phyloP scores from a whole-genome alignment of 305 asterid species.

The Solanum hybrid region DNA sequence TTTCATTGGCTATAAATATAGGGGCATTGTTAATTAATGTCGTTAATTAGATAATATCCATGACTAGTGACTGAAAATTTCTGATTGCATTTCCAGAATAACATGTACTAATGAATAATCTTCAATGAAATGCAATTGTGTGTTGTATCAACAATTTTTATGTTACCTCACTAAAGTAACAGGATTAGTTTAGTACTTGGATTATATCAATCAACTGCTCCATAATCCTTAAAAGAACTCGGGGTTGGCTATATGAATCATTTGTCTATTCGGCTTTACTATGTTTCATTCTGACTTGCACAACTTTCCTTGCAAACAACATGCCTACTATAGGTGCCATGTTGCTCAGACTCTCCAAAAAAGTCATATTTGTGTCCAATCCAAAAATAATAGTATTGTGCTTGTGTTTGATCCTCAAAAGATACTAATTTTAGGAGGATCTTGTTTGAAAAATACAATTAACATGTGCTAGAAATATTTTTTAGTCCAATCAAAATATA shows the following conservation, averaged over 20 bases:
- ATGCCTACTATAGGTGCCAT: not conserved
- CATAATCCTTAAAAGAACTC: not conserved
- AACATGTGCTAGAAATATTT: not conserved
- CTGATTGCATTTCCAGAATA: not conserved
- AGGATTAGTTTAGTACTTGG: no score
- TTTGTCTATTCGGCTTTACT: no score
- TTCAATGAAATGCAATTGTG: not conserved
- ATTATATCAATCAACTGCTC: not conserved
- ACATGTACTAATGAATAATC: not conserved
- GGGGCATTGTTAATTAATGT: not conserved
- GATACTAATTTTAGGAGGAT: not conserved
- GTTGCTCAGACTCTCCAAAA: not conserved
- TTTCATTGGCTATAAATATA: no score
- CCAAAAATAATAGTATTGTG: not conserved
- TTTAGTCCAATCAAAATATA: no score
- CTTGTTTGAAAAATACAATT: not conserved
- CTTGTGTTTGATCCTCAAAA: not conserved
- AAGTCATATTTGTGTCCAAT: accelerated
- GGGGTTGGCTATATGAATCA: not conserved
- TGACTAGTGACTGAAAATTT: not conserved
- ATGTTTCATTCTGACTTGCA: not conserved
- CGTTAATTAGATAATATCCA: not conserved
- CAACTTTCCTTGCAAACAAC: not conserved
- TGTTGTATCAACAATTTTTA: not conserved
- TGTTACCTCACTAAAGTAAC: no score